These are phyloP conservation scores for Ceratobasidium sp. DNA, from an alignment of 1,284 basidiomycete genomes.

Conservation along the genomic window DNA sequence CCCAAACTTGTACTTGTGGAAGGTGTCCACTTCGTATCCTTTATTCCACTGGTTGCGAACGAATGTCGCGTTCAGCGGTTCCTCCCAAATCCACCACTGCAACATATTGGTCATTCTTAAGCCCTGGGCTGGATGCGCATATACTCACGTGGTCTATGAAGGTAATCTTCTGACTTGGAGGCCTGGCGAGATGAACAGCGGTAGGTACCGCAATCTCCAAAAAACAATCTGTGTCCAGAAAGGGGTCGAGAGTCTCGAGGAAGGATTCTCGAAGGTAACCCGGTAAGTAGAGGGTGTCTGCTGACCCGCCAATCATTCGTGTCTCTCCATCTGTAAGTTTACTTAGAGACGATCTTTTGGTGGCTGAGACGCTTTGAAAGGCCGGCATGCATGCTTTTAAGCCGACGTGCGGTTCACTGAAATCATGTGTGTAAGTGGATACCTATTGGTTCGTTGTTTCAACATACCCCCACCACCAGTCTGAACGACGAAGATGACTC, in stretches of 20 bases:
- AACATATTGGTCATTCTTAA: neutral
- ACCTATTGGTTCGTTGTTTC: too few relatives aligned
- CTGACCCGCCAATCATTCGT: slow-evolving; percentile 61
- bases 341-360: slow-evolving; percentile 56
- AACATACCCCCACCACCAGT: slow-evolving; percentile 45
- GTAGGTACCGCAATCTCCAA: slow-evolving; percentile 63
- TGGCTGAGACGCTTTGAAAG: slow-evolving; percentile 54
- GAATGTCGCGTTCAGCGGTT: slow-evolving; percentile 60
- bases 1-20: slow-evolving; percentile 64
- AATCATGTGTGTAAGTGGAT: neutral
- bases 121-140: neutral
- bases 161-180: slow-evolving; percentile 57
- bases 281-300: slow-evolving; percentile 63
- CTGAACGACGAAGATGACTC: neutral
- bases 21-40: slow-evolving; percentile 62
- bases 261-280: slow-evolving; percentile 56
- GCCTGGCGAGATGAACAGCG: slow-evolving; percentile 57
- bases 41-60: slow-evolving; percentile 60
- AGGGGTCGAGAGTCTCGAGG: slow-evolving; percentile 57
- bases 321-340: slow-evolving; percentile 53
- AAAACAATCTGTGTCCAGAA: slow-evolving; percentile 63
- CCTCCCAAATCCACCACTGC: slow-evolving; percentile 61
- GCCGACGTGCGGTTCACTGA: slow-evolving; percentile 55
- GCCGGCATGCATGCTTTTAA: slow-evolving; percentile 59
- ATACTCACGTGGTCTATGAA: slow-evolving; percentile 58